Base-by-base conservation (phyloP, 495 filamentous ascomycete genomes). In the Lasiosphaeria hispida region DNA sequence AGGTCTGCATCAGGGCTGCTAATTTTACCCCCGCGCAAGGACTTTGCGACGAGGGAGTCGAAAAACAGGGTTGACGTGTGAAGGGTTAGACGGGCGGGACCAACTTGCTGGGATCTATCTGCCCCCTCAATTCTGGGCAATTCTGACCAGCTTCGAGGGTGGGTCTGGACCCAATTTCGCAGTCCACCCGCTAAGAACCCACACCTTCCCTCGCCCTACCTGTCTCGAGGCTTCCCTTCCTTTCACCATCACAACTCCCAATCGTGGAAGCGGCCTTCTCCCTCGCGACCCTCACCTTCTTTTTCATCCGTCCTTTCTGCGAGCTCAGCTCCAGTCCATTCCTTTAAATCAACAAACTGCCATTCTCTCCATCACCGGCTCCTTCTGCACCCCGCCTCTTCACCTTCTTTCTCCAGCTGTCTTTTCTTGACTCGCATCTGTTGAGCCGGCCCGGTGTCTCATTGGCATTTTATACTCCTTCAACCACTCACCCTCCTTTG, bases 251-350 rank as follows among this genome's bases (percentile, higher is more conserved):
- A 61, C 55, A 30, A 30, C 42, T 55, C 53, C 49, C 53, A 43
- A 53, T 45, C 30, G 48, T 41, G 51, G 54, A 48, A 38, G 43
- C 50, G 60, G 45, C 59, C 42, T 50, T 65, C 48, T 52, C 42
- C 53, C 39, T 57, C 43, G 36, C 53, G 35, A 61, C 60, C 63
- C 56, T 65, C 58, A 57, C 43, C 59, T 55, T 61, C 57, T 63
- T 61, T 50, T 58, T 51, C 53, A 59, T 57, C 60, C 58, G 48
- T 57, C 60, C 48, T 57, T 64, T 48, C 66, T 61, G 64, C 63
- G 67, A 58, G 57, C 59, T 54, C 38, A 47, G 50, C 61, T 65
- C 62, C 51, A 51, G 55, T 72, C 68, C 77, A 70, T 69, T 80
- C 77, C 67, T 72, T 70, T 66, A 52, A 50, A 35, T 15, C 49